These are phyloP conservation scores for Sporobolomyces phaffii DNA, from an alignment of 768 basidiomycete genomes.

Conservation along the genomic window DNA sequence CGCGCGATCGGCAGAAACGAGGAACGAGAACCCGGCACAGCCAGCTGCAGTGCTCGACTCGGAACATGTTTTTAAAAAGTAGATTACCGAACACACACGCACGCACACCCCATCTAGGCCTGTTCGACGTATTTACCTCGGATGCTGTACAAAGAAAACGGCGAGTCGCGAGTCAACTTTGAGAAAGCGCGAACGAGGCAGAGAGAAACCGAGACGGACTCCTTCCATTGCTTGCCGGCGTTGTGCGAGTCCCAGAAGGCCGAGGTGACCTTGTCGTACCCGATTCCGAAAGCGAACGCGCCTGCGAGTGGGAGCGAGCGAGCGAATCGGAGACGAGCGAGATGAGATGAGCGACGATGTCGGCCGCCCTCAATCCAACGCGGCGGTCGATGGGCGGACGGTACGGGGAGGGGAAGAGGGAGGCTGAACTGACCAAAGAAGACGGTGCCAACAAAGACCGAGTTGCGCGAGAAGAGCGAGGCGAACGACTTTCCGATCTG, in stretches of 20 bases:
- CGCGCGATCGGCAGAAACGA: no score
- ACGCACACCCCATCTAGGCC: constrained; percentile 3
- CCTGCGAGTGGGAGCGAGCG: constrained; percentile 50
- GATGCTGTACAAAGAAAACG: constrained; percentile 12
- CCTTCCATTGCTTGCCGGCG: constrained; percentile 54
- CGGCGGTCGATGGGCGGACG: no score
- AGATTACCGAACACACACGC: not conserved
- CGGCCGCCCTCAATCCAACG: no score
- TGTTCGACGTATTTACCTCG: constrained; percentile 24
- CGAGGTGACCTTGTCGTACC: constrained; percentile 76
- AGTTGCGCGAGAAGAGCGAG: constrained; percentile 41
- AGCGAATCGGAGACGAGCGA: no score
- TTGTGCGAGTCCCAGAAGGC: constrained; percentile 88
- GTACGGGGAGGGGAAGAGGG: not conserved
- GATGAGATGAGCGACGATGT: no score
- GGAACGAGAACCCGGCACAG: no score
- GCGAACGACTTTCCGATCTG: constrained; percentile 54
- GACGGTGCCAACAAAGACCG: constrained; percentile 41
- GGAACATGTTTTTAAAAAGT: no score
- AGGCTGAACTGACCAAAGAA: constrained; percentile 34
- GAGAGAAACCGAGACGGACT: constrained; percentile 20
- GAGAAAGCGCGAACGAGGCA: not conserved
- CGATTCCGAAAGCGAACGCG: constrained; percentile 85
- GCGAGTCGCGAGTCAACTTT: no score
- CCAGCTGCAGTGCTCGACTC: no score